These are phyloP conservation scores for Septoria linicola DNA, from an alignment of 2,329 filamentous ascomycete genomes.

Conservation along the genomic window DNA sequence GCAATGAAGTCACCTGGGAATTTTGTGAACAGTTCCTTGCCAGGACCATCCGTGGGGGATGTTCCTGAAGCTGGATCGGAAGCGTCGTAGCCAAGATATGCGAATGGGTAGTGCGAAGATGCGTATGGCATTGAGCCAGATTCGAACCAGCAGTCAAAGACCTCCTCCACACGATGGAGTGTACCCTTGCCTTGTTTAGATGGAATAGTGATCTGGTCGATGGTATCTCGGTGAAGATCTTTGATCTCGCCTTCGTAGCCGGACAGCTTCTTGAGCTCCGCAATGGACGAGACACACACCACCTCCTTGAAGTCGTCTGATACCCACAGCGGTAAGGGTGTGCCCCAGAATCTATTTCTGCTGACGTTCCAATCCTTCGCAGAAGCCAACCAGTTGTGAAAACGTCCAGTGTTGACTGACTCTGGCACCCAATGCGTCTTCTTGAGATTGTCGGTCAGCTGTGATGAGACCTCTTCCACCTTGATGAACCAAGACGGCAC, in stretches of 20 bases:
- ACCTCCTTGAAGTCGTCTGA: conserved; percentile 85
- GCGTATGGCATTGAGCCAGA: conserved; percentile 95
- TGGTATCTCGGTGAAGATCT: conserved; percentile 88
- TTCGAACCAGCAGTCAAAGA: conserved; percentile 97
- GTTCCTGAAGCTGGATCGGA: conserved; percentile 33
- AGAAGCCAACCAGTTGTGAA: conserved; percentile 86
- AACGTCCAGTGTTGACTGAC: conserved; percentile 87
- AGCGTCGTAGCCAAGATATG: conserved; percentile 64
- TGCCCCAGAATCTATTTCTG: conserved; percentile 93
- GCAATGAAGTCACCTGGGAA: conserved; percentile 95
- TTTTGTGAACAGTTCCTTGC: conserved; percentile 65
- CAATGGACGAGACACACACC: conserved; percentile 80
- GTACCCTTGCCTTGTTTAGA: conserved; percentile 82
- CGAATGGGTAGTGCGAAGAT: conserved; percentile 87
- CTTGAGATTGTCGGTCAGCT: conserved; percentile 89
- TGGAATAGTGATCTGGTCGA: conserved; percentile 91
- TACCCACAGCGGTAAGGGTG: conserved; percentile 86
- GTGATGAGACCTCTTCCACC: conserved; percentile 75
- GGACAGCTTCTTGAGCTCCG: conserved; percentile 79
- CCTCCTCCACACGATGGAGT: conserved; percentile 78
- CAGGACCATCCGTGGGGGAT: conserved; percentile 33
- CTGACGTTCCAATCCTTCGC: conserved; percentile 96
- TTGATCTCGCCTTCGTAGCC: conserved; percentile 80
- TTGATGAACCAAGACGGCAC: conserved; percentile 95
- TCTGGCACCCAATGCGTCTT: conserved; percentile 87